Evolutionary conservation across 2,329 filamentous ascomycete genomes (phyloP).

Genomic region (Phialocephala subalpina): DNA sequence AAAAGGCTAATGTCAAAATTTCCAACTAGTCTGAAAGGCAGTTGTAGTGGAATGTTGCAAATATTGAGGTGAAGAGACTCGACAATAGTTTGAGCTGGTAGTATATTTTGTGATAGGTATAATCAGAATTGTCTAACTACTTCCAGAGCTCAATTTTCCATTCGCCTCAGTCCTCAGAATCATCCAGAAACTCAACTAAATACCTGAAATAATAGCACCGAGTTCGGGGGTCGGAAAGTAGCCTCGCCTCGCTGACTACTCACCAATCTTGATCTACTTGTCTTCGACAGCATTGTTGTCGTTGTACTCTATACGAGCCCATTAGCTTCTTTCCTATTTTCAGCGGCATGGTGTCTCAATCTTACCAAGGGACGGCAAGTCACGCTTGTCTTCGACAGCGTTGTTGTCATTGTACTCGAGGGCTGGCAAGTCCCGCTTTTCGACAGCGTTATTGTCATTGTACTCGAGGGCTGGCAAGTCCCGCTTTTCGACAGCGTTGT

Average conservation of each 20-base stretch:
- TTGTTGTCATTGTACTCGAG: neutral
- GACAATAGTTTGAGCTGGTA: constrained; percentile 1
- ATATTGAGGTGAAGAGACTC: neutral
- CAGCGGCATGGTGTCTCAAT: neutral
- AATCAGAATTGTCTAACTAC: neutral
- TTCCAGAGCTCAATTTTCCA: neutral
- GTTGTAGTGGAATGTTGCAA: neutral
- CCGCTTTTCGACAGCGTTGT: too few species aligned
- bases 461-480: too few species aligned
- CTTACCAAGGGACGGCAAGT: neutral
- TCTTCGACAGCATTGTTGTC: constrained; percentile 1
- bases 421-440: too few species aligned
- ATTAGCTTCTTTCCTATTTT: neutral
- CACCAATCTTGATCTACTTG: neutral
- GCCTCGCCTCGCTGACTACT: neutral
- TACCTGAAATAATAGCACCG: neutral
- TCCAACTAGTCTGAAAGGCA: neutral
- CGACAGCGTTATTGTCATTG: too few species aligned
- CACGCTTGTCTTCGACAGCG: neutral
- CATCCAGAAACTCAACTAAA: neutral
- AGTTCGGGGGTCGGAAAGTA: neutral
- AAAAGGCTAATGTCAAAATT: neutral
- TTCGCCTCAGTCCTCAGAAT: neutral
- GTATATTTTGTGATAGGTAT: neutral
- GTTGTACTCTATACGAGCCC: constrained; percentile 1